Evolutionary conservation across 2,329 filamentous ascomycete species (phyloP).

Genomic region (Bipolaris sorokiniana): DNA sequence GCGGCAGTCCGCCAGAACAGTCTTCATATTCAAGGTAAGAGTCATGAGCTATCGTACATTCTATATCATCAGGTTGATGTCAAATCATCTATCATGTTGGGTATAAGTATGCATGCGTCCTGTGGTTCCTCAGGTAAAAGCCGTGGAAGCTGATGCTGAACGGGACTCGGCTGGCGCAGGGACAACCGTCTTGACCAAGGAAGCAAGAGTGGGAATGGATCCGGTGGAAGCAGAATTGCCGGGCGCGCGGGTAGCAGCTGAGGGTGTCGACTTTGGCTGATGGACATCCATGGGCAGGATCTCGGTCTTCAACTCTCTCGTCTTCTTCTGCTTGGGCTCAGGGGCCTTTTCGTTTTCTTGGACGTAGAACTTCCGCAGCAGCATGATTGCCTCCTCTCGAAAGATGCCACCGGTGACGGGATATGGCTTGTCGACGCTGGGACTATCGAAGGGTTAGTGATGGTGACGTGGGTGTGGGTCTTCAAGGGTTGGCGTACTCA

Average conservation of each 20-base stretch:
- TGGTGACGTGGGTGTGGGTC: background rate
- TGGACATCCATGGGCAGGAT: slow-evolving; percentile 57
- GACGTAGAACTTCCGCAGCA: slow-evolving; percentile 93
- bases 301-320: slow-evolving; percentile 66
- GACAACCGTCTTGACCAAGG: slow-evolving; percentile 8
- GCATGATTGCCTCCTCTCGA: slow-evolving; percentile 88
- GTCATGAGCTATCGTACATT: slow-evolving; percentile 12
- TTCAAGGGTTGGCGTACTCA: slow-evolving; percentile 54
- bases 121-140: slow-evolving; percentile 5
- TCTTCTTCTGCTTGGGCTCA: slow-evolving; percentile 69
- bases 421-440: slow-evolving; percentile 77
- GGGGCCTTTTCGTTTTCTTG: slow-evolving; percentile 91
- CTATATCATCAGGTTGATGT: background rate
- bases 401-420: slow-evolving; percentile 86
- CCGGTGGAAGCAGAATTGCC: slow-evolving; percentile 5
- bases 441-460: slow-evolving; percentile 48
- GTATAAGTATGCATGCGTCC: slow-evolving; percentile 7
- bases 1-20: background rate
- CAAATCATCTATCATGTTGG: background rate
- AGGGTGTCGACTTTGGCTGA: slow-evolving; percentile 42
- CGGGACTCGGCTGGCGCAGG: slow-evolving; percentile 2
- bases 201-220: slow-evolving; percentile 12
- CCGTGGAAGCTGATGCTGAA: slow-evolving; percentile 6
- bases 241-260: slow-evolving; percentile 21
- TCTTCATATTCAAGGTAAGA: slow-evolving; percentile 1